phyloP scores from a whole-genome alignment of 2,329 filamentous ascomycete genomes.

The Lecanicillium sp. region DNA sequence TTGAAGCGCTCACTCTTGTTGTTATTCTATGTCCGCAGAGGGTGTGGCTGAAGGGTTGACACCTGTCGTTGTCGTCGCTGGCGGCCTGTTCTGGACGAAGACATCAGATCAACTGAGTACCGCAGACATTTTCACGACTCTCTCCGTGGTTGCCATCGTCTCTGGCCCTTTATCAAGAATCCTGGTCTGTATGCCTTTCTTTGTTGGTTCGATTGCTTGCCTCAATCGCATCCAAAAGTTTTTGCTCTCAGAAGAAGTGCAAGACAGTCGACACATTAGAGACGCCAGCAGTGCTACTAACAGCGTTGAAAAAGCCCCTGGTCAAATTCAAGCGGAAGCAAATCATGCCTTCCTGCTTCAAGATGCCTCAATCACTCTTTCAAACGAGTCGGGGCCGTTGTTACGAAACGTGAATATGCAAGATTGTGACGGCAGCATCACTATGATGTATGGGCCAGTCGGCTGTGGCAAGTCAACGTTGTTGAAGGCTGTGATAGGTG shows the following conservation, averaged over 20 bases:
- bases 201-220: slow-evolving; percentile 3
- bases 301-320: too few species aligned
- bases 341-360: too few species aligned
- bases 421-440: slow-evolving; percentile 15
- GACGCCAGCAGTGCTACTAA: too few species aligned
- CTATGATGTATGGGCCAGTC: slow-evolving; percentile 16
- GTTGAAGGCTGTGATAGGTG: slow-evolving; percentile 13
- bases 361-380: too few species aligned
- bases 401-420: slow-evolving; percentile 4
- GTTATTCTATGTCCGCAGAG: too few species aligned
- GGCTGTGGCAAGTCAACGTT: slow-evolving; percentile 15
- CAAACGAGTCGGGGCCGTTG: background rate
- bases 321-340: too few species aligned
- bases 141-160: slow-evolving; percentile 4
- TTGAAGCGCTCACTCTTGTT: too few species aligned
- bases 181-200: slow-evolving; percentile 4
- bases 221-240: slow-evolving; percentile 5
- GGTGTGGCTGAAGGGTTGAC: too few species aligned
- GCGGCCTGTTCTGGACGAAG: slow-evolving; percentile 7
- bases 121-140: slow-evolving; percentile 5
- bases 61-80: slow-evolving; percentile 7
- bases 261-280: background rate
- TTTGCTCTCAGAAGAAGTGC: slow-evolving; percentile 4
- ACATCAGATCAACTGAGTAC: background rate
- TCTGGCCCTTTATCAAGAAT: slow-evolving; percentile 2